A percentile compares a stretch with the other conserved stretches of the same genome.
Conservation (phyloP, 257 asterid species). For the Fraxinus americana region DNA sequence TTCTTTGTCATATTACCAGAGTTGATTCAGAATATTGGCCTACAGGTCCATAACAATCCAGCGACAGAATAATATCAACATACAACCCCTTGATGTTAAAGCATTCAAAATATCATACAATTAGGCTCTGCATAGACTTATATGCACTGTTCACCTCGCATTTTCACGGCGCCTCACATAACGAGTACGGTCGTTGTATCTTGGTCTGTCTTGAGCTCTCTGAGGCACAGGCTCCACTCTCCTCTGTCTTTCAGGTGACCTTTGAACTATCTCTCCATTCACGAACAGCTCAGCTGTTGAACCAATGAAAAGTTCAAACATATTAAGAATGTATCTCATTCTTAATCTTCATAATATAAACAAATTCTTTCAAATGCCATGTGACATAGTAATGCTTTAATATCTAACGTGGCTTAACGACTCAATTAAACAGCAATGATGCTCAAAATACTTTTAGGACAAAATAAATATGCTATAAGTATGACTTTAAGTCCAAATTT, state of each 20-base stretch:
- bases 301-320: neutral
- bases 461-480: neutral
- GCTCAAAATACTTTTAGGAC: neutral
- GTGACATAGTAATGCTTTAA: neutral
- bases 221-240: conserved; percentile 95
- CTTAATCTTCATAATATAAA: neutral
- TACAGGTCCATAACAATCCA: conserved; percentile 15
- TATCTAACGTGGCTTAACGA: no score
- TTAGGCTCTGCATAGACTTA: neutral
- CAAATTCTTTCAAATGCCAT: neutral
- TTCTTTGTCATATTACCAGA: neutral
- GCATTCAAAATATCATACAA: conserved; percentile 13
- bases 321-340: neutral
- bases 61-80: conserved; percentile 17
- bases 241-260: conserved; percentile 95
- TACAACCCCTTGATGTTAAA: neutral
- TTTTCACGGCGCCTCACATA: conserved; percentile 79
- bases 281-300: conserved; percentile 80
- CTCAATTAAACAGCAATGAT: neutral
- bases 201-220: conserved; percentile 85
- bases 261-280: conserved; percentile 86
- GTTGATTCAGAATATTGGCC: no score
- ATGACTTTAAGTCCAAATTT: neutral
- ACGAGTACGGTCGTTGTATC: conserved; percentile 90
- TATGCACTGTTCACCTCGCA: conserved; percentile 38